Conservation (phyloP, 306 rosid genomes). For the Trichosanthes cucumerina region DNA sequence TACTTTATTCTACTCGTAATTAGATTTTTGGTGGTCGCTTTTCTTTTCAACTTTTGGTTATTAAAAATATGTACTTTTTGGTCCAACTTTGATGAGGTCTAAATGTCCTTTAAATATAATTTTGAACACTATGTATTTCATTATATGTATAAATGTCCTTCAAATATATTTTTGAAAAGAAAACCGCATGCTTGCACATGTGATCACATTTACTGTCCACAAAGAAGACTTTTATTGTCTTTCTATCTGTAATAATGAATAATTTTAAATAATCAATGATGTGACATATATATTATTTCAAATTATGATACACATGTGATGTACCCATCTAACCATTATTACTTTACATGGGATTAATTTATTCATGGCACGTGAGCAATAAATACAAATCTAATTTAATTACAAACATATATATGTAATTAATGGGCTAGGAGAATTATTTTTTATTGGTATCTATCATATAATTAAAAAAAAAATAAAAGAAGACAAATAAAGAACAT, state of each 20-base stretch:
- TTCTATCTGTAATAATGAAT: background rate
- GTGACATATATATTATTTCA: background rate
- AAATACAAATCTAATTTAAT: background rate
- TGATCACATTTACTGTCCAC: background rate
- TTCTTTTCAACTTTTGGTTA: background rate
- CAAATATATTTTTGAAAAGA: background rate
- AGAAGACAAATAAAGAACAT: background rate
- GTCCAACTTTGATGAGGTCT: background rate
- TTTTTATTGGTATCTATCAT: background rate
- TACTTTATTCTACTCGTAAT: background rate
- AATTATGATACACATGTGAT: constrained; percentile 4
- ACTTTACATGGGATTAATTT: background rate
- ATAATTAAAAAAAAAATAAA: background rate
- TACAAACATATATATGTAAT: background rate
- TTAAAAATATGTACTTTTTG: background rate
- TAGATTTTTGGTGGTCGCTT: background rate
- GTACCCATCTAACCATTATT: background rate
- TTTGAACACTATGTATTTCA: too few relatives aligned
- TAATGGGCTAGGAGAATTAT: background rate
- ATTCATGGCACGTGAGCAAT: background rate
- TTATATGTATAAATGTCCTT: background rate
- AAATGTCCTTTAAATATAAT: background rate
- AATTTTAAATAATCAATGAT: background rate
- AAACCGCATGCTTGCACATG: background rate
- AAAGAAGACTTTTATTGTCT: background rate